These are phyloP conservation scores for Populus deltoides DNA, from an alignment of 345 rosid genomes.

Conservation along the genomic window DNA sequence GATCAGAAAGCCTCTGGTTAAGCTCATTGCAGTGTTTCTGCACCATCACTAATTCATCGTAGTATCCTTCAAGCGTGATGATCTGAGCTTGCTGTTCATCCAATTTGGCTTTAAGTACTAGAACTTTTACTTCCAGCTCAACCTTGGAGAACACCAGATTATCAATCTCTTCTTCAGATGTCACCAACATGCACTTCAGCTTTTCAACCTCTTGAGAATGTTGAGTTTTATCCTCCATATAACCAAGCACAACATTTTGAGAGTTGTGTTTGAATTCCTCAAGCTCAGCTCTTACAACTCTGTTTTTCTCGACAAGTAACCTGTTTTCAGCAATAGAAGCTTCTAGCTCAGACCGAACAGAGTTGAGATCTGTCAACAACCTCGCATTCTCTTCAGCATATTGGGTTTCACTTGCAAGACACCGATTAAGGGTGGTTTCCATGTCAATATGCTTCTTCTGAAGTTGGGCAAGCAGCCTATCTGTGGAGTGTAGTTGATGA, in stretches of 20 bases:
- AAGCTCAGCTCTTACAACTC: constrained; percentile 36
- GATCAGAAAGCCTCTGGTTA: constrained; percentile 67
- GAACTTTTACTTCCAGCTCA: constrained; percentile 51
- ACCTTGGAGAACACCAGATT: constrained; percentile 50
- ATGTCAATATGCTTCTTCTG: constrained; percentile 50
- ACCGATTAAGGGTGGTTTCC: constrained; percentile 47
- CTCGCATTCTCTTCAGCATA: constrained; percentile 59
- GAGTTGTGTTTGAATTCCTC: constrained; percentile 34
- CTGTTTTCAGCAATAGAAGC: constrained; percentile 41
- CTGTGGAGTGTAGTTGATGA: constrained; percentile 42
- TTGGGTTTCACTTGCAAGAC: constrained; percentile 48
- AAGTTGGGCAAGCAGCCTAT: constrained; percentile 41
- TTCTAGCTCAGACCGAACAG: constrained; percentile 50
- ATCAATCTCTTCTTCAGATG: constrained; percentile 56
- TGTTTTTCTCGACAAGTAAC: constrained; percentile 39
- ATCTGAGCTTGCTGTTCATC: constrained; percentile 46
- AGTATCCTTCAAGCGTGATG: constrained; percentile 28
- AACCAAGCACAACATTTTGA: constrained; percentile 35
- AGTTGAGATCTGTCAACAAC: constrained; percentile 38
- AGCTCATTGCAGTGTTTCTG: constrained; percentile 58
- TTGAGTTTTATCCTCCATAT: constrained; percentile 33
- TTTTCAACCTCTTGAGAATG: constrained; percentile 48
- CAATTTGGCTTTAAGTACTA: constrained; percentile 53
- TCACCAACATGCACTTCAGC: constrained; percentile 43
- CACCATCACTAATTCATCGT: constrained; percentile 41